A percentile compares a stretch with the other conserved stretches of the same genome.
Evolutionary conservation across 2,329 filamentous ascomycete species (phyloP).

Genomic region (Verticillium nonalfalfae): DNA sequence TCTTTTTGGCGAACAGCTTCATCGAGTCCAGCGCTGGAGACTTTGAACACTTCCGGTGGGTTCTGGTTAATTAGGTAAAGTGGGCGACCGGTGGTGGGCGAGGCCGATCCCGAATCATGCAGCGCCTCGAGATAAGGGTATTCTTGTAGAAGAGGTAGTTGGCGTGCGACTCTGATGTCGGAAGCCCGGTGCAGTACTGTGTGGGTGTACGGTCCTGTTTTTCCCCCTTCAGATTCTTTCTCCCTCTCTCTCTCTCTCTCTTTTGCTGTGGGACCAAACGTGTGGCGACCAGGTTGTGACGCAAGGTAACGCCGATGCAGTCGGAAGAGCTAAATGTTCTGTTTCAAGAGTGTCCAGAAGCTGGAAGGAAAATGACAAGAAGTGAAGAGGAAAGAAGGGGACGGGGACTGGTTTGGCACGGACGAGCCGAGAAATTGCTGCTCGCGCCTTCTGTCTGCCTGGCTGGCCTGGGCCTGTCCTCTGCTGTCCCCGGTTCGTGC

Average conservation of each 20-base stretch:
- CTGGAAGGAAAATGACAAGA: conserved; percentile 7
- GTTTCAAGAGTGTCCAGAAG: conserved; percentile 3
- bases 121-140: conserved; percentile 12
- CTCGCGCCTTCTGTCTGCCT: background rate
- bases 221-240: no score
- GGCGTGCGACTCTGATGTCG: background rate
- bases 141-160: conserved; percentile 8
- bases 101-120: background rate
- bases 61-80: conserved; percentile 19
- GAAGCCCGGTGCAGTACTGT: background rate
- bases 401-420: background rate
- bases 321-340: background rate
- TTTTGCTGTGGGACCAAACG: background rate
- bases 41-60: conserved; percentile 2
- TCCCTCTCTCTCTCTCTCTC: no score
- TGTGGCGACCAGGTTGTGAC: background rate
- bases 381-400: conserved; percentile 3
- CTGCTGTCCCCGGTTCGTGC: background rate
- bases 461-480: background rate
- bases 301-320: background rate
- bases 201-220: background rate
- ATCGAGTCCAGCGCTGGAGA: conserved; percentile 23
- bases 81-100: conserved; percentile 4
- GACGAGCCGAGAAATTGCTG: background rate
- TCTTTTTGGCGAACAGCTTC: conserved; percentile 47